Base-by-base conservation (phyloP, 2,329 filamentous ascomycete genomes). In the Pyricularia sp. region DNA sequence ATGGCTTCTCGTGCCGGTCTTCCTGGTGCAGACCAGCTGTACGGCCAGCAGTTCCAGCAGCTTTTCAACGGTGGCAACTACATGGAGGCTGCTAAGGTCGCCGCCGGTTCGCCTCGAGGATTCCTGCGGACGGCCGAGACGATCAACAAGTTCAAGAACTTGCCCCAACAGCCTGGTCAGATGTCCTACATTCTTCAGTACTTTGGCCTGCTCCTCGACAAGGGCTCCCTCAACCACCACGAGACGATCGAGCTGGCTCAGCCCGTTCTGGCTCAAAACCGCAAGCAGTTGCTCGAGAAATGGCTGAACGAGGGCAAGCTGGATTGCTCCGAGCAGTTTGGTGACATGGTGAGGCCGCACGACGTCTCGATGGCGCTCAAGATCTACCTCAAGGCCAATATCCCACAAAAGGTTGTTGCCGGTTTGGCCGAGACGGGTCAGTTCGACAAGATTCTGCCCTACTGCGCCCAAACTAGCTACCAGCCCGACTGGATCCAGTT, bases 281-380 rank as follows among this genome's bases (percentile, higher is more conserved):
- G 95, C 72, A 98, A 97, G 82, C 93, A 98, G 77, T 83, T 99
- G 30, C 86, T 99, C 31, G 95, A 98, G 81, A 99, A 99, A 81
- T 99, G 96, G 96, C 87, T 98, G 79, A 91, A 91, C 76, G 95
- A 98, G 81, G 91, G 93, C 80, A 99, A 99, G 84, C 86, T 99
- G 63, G 92, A 96, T 78, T 94, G 92, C 81, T 98, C 95, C 0
- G 95, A 99, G 82, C 92, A 97, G 79, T 88, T 99, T 66, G 95
- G 95, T 82, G 96, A 99, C 78, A 88, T 97, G 75, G 92, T 98
- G 67, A 92, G 95, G 65, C 86, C 91, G 25, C 93, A 97, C 75
- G 95, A 99, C 77, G 84, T 97, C 75, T 90, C 90, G 77, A 86
- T 98, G 77, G 95, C 96, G 31, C 84, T 99, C 69, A 86, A 84